These are phyloP conservation scores for Maudiozyma serrabonitensis DNA, from an alignment of 805 yeast genomes.

Conservation along the genomic window DNA sequence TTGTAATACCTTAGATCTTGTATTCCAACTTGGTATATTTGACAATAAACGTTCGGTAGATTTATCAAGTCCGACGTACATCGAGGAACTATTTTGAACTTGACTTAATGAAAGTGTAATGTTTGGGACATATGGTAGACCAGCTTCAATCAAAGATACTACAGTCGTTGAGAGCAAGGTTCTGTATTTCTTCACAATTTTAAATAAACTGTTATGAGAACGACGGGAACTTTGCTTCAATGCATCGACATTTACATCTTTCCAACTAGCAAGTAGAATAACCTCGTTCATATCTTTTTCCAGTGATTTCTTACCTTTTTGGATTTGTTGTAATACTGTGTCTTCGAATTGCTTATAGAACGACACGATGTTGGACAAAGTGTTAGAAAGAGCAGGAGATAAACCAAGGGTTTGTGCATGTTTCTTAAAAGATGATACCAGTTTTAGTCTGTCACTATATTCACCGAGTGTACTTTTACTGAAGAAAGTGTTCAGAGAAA, in stretches of 20 bases:
- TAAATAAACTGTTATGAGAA: slow-evolving; percentile 78
- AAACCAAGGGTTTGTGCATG: slow-evolving; percentile 37
- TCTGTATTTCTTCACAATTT: slow-evolving; percentile 74
- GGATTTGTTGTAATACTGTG: slow-evolving; percentile 38
- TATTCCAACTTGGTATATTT: slow-evolving; percentile 38
- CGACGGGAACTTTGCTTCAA: slow-evolving; percentile 86
- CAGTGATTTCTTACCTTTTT: slow-evolving; percentile 39
- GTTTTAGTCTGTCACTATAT: slow-evolving; percentile 44
- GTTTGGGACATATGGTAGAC: slow-evolving; percentile 30
- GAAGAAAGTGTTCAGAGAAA: slow-evolving; percentile 65
- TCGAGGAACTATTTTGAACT: background rate
- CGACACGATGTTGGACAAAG: slow-evolving; percentile 33
- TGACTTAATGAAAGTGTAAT: background rate
- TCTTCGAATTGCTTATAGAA: slow-evolving; percentile 62
- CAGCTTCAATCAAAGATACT: slow-evolving; percentile 47
- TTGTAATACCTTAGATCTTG: slow-evolving; percentile 48
- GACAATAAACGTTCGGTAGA: slow-evolving; percentile 23
- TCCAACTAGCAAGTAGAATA: slow-evolving; percentile 89
- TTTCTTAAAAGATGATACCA: slow-evolving; percentile 53
- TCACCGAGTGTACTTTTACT: slow-evolving; percentile 75
- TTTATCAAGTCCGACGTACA: slow-evolving; percentile 6
- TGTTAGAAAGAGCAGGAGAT: slow-evolving; percentile 16
- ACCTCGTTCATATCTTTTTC: slow-evolving; percentile 79
- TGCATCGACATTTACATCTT: slow-evolving; percentile 89
- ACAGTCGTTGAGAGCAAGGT: slow-evolving; percentile 45